Conservation (phyloP, 805 yeast species). For the Tetrapisispora arboricola region DNA sequence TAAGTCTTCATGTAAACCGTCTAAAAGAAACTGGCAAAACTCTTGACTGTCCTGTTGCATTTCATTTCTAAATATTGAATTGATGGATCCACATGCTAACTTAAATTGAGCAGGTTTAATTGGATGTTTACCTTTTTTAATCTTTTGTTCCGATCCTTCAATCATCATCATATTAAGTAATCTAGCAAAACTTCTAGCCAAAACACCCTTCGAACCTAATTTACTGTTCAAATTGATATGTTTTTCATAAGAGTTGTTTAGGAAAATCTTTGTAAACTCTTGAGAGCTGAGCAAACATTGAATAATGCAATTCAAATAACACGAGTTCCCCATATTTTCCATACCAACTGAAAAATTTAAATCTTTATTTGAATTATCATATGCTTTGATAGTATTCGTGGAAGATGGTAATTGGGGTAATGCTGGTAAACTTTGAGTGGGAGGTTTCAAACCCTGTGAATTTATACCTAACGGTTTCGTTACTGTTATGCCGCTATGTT, state of each 20-base stretch:
- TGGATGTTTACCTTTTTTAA: constrained; percentile 7
- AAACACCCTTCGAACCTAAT: constrained; percentile 70
- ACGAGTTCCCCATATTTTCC: constrained; percentile 80
- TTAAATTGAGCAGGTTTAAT: constrained; percentile 62
- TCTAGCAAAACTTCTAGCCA: constrained; percentile 64
- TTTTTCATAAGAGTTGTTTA: constrained; percentile 50
- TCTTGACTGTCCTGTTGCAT: constrained; percentile 94
- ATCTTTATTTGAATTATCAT: constrained; percentile 5
- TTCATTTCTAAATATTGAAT: constrained; percentile 69
- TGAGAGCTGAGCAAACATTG: constrained; percentile 77
- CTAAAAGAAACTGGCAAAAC: constrained; percentile 75
- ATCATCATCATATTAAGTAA: constrained; percentile 47
- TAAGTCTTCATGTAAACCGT: constrained; percentile 86
- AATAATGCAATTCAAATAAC: constrained; percentile 83
- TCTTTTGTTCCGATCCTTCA: constrained; percentile 23
- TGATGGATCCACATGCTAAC: constrained; percentile 55
- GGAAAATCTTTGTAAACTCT: constrained; percentile 53
- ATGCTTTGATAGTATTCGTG: not conserved
- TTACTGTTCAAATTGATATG: constrained; percentile 64
- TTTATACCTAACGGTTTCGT: not conserved
- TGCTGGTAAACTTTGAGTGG: constrained; percentile 13
- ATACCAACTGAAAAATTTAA: constrained; percentile 56
- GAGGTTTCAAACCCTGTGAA: constrained; percentile 3
- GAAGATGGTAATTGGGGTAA: constrained; percentile 15
- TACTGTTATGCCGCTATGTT: not conserved